Percentiles rank a stretch among this genome's conserved stretches.
Conservation (phyloP, 164 flowering plant species). For the Umbilicus rupestris region DNA sequence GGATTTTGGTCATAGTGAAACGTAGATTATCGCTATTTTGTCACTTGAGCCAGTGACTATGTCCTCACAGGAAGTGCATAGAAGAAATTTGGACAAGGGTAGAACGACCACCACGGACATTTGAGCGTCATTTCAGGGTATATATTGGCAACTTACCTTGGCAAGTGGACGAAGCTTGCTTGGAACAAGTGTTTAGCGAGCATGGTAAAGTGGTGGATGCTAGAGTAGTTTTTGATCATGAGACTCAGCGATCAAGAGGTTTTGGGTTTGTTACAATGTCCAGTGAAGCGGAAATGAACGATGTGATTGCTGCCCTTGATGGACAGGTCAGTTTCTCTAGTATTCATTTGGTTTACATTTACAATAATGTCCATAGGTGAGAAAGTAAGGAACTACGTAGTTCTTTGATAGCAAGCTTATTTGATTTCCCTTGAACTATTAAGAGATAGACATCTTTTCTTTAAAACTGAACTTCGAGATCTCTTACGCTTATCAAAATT, state of each 20-base stretch:
- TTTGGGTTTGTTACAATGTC: constrained; percentile 52
- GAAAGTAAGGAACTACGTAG: neutral
- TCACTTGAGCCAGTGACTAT: neutral
- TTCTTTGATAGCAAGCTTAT: neutral
- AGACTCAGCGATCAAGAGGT: constrained; percentile 57
- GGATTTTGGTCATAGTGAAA: neutral
- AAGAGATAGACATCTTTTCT: neutral
- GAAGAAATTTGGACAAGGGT: constrained; percentile 52
- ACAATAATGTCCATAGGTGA: neutral
- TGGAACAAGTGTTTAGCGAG: constrained; percentile 54
- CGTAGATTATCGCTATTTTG: neutral
- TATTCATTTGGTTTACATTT: neutral
- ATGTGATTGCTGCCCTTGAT: constrained; percentile 35
- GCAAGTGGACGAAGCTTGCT: constrained; percentile 47
- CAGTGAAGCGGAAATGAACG: constrained; percentile 22
- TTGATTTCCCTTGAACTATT: neutral
- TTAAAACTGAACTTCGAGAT: too few relatives aligned
- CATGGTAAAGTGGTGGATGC: constrained; percentile 55
- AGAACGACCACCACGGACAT: constrained; percentile 20
- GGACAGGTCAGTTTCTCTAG: constrained; percentile 23
- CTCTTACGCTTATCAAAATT: too few relatives aligned
- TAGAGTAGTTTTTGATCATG: constrained; percentile 47
- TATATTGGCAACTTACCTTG: constrained; percentile 66
- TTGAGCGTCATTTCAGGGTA: constrained; percentile 31
- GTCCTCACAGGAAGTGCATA: constrained; percentile 52